phyloP scores from a whole-genome alignment of 352 stramenopile genomes.

The Elongisporangium senticosum region DNA sequence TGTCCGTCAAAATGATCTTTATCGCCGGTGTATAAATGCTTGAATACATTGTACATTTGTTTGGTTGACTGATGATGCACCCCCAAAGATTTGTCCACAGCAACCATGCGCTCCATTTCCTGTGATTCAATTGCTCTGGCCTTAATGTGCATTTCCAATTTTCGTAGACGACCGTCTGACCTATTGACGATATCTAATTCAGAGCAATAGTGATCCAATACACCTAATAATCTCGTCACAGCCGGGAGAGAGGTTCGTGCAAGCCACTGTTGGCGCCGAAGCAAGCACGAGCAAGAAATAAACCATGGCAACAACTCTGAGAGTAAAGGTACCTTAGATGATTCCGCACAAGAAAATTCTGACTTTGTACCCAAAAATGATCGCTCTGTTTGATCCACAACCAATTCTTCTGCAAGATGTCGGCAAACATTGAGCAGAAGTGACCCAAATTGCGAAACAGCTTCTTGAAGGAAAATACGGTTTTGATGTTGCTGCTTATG shows the following conservation, averaged over 20 bases:
- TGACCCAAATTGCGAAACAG: constrained; percentile 56
- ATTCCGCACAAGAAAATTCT: constrained; percentile 23
- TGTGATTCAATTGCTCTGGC: constrained; percentile 57
- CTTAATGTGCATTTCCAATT: constrained; percentile 56
- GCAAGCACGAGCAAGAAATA: constrained; percentile 69
- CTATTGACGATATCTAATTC: constrained; percentile 55
- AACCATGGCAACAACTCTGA: constrained; percentile 73
- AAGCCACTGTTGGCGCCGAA: constrained; percentile 77
- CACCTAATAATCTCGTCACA: constrained; percentile 55
- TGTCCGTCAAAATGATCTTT: constrained; percentile 89
- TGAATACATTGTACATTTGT: constrained; percentile 84
- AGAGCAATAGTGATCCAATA: constrained; percentile 70
- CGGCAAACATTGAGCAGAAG: constrained; percentile 59
- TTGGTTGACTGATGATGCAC: constrained; percentile 51
- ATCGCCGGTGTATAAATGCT: constrained; percentile 83
- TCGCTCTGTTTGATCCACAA: constrained; percentile 43
- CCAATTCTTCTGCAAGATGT: constrained; percentile 37
- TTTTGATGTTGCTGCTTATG: constrained; percentile 8
- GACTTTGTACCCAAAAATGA: constrained; percentile 28
- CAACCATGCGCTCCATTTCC: constrained; percentile 51
- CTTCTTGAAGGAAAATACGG: constrained; percentile 61
- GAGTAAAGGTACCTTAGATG: constrained; percentile 44
- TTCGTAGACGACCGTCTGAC: constrained; percentile 53
- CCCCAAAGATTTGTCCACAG: constrained; percentile 37
- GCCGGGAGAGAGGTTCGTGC: constrained; percentile 60